These are phyloP conservation scores for Hypoxylon subgilvum DNA, from an alignment of 495 filamentous ascomycete species.

Conservation along the genomic window DNA sequence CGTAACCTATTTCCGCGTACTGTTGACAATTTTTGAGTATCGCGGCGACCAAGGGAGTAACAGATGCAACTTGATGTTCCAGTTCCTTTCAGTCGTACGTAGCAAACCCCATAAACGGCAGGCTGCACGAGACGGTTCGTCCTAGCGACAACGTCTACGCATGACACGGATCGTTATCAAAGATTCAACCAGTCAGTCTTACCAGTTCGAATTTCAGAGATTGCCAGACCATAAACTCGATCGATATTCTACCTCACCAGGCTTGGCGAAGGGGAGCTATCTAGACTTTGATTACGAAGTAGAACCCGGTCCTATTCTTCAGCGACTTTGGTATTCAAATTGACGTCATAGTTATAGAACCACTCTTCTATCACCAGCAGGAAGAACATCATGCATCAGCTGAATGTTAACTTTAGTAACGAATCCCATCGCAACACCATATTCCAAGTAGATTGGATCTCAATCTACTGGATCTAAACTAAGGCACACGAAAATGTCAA, in stretches of 20 bases:
- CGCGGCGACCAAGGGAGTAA: neutral
- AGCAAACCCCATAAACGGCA: constrained; percentile 3
- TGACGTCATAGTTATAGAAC: neutral
- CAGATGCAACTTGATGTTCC: constrained; percentile 9
- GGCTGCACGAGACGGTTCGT: neutral
- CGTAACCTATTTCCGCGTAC: constrained; percentile 13
- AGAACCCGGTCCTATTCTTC: too few species aligned
- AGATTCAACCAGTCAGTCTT: neutral
- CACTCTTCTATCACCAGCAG: too few species aligned
- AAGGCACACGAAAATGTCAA: too few species aligned
- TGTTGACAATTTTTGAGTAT: constrained; percentile 1
- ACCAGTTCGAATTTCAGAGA: neutral
- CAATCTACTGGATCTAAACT: too few species aligned
- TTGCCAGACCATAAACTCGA: neutral
- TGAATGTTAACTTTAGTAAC: too few species aligned
- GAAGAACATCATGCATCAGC: too few species aligned
- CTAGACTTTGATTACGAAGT: too few species aligned
- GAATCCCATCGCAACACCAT: too few species aligned
- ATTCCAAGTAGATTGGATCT: too few species aligned
- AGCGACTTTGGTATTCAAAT: neutral
- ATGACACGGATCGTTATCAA: constrained; percentile 2
- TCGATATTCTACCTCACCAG: neutral
- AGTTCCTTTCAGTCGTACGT: constrained; percentile 4
- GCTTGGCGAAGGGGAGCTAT: constrained; percentile 3
- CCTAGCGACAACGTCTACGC: neutral